Evolutionary conservation across 2,329 filamentous ascomycete species (phyloP).

Genomic region (Penicillium carneum): DNA sequence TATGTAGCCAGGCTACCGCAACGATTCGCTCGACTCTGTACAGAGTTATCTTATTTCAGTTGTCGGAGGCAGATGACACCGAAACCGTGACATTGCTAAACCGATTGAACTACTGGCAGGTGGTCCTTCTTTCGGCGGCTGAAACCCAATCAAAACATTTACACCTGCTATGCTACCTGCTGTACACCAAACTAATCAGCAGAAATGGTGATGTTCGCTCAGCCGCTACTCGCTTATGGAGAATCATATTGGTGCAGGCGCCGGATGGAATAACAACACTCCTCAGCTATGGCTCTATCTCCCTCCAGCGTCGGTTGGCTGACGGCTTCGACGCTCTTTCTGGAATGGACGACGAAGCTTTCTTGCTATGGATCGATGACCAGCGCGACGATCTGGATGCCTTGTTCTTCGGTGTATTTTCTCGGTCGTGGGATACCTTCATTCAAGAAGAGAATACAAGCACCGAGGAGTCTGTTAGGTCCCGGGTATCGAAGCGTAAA

Average conservation of each 20-base stretch:
- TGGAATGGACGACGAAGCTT: constrained; percentile 86
- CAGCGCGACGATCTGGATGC: constrained; percentile 79
- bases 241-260: constrained; percentile 93
- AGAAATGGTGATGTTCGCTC: constrained; percentile 70
- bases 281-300: constrained; percentile 72
- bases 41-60: constrained; percentile 76
- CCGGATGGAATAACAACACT: constrained; percentile 79
- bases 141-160: constrained; percentile 82
- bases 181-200: constrained; percentile 87
- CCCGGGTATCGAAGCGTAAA: constrained; percentile 74
- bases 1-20: constrained; percentile 83
- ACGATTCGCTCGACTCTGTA: constrained; percentile 80
- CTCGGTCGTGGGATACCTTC: constrained; percentile 86
- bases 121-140: constrained; percentile 80
- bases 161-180: constrained; percentile 86
- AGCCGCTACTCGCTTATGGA: constrained; percentile 82
- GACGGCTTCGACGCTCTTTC: constrained; percentile 83
- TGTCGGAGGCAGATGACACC: constrained; percentile 80
- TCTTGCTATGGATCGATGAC: constrained; percentile 85
- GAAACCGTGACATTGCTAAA: constrained; percentile 77
- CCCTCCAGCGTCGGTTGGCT: constrained; percentile 74
- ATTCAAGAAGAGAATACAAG: constrained; percentile 80
- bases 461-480: constrained; percentile 76
- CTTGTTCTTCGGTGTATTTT: constrained; percentile 81
- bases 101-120: constrained; percentile 94